Evolutionary conservation across 345 rosid species (phyloP), one percentile per base, ranked within the genome.

Genomic region (Theobroma cacao): DNA sequence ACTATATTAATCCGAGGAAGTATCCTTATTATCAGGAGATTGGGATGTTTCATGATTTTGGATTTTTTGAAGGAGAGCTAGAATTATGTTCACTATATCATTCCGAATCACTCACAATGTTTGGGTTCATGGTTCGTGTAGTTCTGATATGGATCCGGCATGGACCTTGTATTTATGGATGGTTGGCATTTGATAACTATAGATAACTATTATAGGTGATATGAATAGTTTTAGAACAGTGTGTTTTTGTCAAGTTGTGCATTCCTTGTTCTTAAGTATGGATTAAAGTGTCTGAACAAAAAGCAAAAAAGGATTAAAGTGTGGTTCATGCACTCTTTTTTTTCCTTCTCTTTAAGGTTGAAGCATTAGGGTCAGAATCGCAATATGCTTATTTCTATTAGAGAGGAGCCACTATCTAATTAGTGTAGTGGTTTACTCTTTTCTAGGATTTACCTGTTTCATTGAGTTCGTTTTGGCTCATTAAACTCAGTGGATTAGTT

Each of bases 381-480:
- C n/a, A n/a, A n/a, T n/a, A n/a, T n/a, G 24, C 40, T 70, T 70
- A 30, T 48, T 70, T 30, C 28, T 17, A 70, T 22, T 30, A 17
- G 59, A 48, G 26, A 18, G 41, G 55, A 33, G 75, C 45, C 26
- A 20, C 20, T 53, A 22, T 52, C 30, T n/a, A 52, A 33, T 72
- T 52, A n/a, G 0, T 53, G 13, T 7, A 52, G n/a, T 34, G 31
- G 31, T 52, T 52, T 50, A 5, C 33, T 72, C 45, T 31, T 5
- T 52, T 31, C 9, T n/a, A 33, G 65, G 53, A 56, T n/a, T 20
- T 26, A 24, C 60, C 56, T 74, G 47, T 40, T 52, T 70, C 40
- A 31, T 52, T 10, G 43, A 17, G 67, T 68, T 22, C 76, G 33
- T 59, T 40, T 68, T 60, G 58, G 70, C 64, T 61, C 50, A 67